Conservation (phyloP, 768 basidiomycete genomes). For the Calocera cornea region DNA sequence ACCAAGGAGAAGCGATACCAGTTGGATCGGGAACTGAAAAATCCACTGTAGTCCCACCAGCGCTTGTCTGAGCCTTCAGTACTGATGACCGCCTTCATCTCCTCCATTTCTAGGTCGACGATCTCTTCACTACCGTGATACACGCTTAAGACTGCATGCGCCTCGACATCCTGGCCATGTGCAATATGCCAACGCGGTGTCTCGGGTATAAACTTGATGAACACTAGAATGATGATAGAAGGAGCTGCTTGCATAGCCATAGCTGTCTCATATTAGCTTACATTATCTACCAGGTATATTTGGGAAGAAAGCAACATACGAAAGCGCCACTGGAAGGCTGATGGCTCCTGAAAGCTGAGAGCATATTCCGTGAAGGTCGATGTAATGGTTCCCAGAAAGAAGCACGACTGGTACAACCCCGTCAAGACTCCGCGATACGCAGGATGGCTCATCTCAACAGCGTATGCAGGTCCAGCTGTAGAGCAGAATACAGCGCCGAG, state of each 20-base stretch:
- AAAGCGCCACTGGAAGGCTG: not conserved
- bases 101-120: conserved; percentile 17
- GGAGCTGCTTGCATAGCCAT: not conserved
- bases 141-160: not conserved
- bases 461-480: not conserved
- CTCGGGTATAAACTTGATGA: not conserved
- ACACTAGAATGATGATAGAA: not conserved
- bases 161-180: not conserved
- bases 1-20: conserved; percentile 11
- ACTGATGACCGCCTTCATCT: conserved; percentile 19
- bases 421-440: conserved; percentile 14
- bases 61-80: conserved; percentile 16
- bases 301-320: not conserved
- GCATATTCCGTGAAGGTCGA: not conserved
- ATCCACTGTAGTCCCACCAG: not conserved
- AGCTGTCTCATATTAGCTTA: not conserved
- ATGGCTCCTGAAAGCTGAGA: not conserved
- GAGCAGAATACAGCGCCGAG: conserved; percentile 11
- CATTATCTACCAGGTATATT: not conserved
- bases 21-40: conserved; percentile 9
- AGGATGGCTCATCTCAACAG: conserved; percentile 14
- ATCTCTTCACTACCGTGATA: conserved; percentile 8
- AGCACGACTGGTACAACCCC: conserved; percentile 14
- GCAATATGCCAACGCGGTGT: not conserved
- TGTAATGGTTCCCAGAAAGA: conserved; percentile 10